A percentile compares a stretch with the other conserved stretches of the same genome.
These are phyloP conservation scores for Polyporus tsugae DNA, from an alignment of 1,284 basidiomycete species.

Conservation along the genomic window DNA sequence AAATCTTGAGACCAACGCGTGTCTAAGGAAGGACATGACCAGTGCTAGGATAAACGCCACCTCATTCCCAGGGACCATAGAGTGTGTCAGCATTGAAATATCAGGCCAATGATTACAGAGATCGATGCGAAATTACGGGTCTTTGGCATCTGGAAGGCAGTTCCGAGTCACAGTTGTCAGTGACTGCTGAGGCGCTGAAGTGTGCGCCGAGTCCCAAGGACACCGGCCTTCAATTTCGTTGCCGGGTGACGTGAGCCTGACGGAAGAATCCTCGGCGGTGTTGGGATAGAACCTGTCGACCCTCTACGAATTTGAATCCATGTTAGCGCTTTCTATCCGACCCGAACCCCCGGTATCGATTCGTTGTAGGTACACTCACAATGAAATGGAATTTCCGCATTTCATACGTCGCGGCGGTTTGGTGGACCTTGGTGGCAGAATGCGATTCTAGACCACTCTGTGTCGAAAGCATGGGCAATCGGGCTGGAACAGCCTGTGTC, in stretches of 20 bases:
- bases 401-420: neutral
- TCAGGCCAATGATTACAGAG: neutral
- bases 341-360: neutral
- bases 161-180: neutral
- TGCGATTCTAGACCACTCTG: neutral
- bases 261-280: neutral
- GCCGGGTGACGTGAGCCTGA: neutral
- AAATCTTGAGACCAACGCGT: neutral
- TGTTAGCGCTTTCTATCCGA: neutral
- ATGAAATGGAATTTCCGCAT: neutral
- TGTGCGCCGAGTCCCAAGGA: neutral
- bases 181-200: neutral
- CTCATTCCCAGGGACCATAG: neutral
- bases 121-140: neutral
- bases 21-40: neutral
- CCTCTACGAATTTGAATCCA: neutral
- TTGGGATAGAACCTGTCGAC: neutral
- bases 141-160: neutral
- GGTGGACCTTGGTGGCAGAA: neutral
- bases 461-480: neutral
- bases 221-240: constrained; percentile 3
- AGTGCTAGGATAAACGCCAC: neutral
- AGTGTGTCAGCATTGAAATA: neutral
- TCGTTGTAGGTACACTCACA: neutral
- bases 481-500: neutral